Conservation (phyloP, 345 rosid species). For the Luvunga scandens region DNA sequence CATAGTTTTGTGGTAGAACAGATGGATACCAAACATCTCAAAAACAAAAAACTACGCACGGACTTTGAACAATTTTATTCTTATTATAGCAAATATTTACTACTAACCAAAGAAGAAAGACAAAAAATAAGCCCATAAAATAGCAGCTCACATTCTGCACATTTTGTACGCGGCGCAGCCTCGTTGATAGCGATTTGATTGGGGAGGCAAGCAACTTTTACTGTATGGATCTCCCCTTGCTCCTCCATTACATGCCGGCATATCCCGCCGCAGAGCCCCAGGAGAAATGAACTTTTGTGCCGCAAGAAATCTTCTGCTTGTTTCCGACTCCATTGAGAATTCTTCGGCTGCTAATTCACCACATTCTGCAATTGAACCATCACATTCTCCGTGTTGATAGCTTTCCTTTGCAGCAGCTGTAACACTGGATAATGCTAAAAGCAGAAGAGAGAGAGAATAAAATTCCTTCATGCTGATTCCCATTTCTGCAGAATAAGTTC, state of each 20-base stretch:
- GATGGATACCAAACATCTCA: background rate
- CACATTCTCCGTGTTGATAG: background rate
- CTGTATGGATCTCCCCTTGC: constrained; percentile 12
- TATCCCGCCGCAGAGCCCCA: constrained; percentile 6
- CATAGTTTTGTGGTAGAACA: background rate
- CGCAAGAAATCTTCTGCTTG: constrained; percentile 3
- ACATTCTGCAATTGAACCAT: constrained; percentile 12
- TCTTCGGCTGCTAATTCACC: constrained; percentile 11
- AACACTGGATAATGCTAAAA: background rate
- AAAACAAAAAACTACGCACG: background rate
- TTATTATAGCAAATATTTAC: background rate
- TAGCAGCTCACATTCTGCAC: constrained; percentile 6
- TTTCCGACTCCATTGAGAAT: constrained; percentile 11
- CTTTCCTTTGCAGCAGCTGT: background rate
- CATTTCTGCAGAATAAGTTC: background rate
- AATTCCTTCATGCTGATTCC: background rate
- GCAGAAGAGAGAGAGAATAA: background rate
- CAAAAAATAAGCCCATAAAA: background rate
- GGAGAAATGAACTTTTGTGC: background rate
- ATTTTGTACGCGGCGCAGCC: constrained; percentile 15
- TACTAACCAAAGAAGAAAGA: background rate
- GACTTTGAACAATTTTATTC: background rate
- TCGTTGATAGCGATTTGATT: constrained; percentile 12
- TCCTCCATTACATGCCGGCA: background rate
- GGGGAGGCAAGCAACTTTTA: constrained; percentile 15